Base-by-base conservation (phyloP, 2,329 filamentous ascomycete genomes). In the Cladosporium sp. region DNA sequence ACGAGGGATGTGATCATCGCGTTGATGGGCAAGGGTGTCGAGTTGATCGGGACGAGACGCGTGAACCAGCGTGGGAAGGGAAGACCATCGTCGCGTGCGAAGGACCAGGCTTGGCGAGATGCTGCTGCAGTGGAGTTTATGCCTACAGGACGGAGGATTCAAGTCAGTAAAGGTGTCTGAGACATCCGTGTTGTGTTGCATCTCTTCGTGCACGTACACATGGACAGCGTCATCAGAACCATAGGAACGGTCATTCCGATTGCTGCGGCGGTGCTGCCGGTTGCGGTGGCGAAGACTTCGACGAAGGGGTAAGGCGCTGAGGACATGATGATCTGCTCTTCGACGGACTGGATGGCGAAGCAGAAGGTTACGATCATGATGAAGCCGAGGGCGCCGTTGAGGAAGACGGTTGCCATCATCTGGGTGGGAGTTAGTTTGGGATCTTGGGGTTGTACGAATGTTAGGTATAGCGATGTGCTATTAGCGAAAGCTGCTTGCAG, bases 11-110 rank as follows among this genome's bases (percentile, higher is more conserved):
- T 69, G 7, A 68, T 48, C 66, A 74, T 71, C 13, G 74, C 69
- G 28, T 74, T 75, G 25, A 74, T 54, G 1, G 73, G 73, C 30
- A 75, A 69, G 30, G 70, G 68, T 1, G 59, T 54, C 3, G 70
- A 57, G 75, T 71, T 67, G 68, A 73, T 11, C 46, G 57, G 8
- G 70, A 72, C 8, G 58, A 67, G 4, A 75, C 73, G 26, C 67
- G 67, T 36, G 30, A 64, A 58, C 69, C 66, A 69, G 21, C 64
- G 66, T 3, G 70, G 70, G 34, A 79, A 80, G 0, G 79, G 79
- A 0, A 81, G 72, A 1, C 80, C 80, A 3, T 74, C 70, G 63
- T 82, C 80, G 26, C 80, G 76, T 16, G 80, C 78, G 67, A 82
- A 81, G 0, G 79, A 78, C 63, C 74, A 82, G 5, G 77, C 72